Percentiles rank a stretch among this genome's conserved stretches.
phyloP scores from a whole-genome alignment of 768 basidiomycete species.

The Strobilomyces confusus region DNA sequence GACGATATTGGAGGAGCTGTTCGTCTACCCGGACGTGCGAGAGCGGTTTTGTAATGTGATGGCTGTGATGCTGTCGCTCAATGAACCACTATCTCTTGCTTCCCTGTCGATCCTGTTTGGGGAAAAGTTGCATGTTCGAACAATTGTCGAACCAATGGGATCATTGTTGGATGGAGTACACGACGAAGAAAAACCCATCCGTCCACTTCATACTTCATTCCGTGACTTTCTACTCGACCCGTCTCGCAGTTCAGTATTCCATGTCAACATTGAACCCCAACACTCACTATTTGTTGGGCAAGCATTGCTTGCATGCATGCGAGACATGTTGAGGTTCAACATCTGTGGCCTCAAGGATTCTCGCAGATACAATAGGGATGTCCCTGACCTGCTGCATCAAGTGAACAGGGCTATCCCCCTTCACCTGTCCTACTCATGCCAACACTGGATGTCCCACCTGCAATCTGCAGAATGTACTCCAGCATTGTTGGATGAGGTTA shows the following conservation, averaged over 20 bases:
- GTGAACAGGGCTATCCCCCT: neutral
- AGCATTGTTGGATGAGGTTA: no score
- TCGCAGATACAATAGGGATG: neutral
- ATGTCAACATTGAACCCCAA: neutral
- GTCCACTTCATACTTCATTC: no score
- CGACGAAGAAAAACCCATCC: no score
- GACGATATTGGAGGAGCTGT: neutral
- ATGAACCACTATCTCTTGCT: neutral
- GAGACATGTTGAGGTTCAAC: no score
- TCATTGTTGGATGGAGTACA: no score
- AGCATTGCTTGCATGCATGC: no score
- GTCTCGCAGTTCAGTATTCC: no score
- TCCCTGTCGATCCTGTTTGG: neutral
- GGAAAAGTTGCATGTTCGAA: neutral
- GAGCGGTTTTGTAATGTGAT: no score
- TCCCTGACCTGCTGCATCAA: neutral
- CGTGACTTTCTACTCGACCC: no score
- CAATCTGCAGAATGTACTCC: neutral
- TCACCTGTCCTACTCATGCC: no score
- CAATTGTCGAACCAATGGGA: no score
- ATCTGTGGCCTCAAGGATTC: no score
- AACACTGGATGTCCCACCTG: neutral
- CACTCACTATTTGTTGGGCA: neutral
- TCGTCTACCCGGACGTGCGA: neutral
- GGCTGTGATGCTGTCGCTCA: neutral